phyloP scores from a whole-genome alignment of 495 filamentous ascomycete species.

The Elasticomyces elasticus region DNA sequence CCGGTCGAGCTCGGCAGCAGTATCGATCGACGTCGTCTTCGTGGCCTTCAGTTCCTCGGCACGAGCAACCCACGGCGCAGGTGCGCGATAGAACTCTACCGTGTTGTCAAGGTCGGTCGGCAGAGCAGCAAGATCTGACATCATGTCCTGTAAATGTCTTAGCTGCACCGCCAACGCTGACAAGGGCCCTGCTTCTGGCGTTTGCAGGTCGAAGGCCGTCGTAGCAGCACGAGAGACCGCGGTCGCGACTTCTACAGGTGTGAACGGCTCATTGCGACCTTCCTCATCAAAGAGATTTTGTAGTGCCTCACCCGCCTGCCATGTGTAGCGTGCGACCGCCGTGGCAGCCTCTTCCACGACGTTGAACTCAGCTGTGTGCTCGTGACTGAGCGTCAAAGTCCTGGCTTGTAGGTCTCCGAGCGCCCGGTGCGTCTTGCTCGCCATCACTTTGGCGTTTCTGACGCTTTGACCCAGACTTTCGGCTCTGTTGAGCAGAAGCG shows the following conservation, averaged over 20 bases:
- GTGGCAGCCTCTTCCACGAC: conserved; percentile 52
- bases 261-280: conserved; percentile 56
- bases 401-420: conserved; percentile 69
- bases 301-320: conserved; percentile 56
- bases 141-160: conserved; percentile 49
- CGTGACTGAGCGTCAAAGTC: conserved; percentile 61
- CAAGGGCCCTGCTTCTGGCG: conserved; percentile 52
- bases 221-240: conserved; percentile 50
- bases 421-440: conserved; percentile 64
- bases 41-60: conserved; percentile 66
- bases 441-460: conserved; percentile 74
- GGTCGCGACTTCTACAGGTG: conserved; percentile 52
- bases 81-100: conserved; percentile 68
- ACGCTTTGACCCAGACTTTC: conserved; percentile 65
- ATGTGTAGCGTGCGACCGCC: conserved; percentile 57
- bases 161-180: conserved; percentile 58
- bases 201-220: conserved; percentile 33
- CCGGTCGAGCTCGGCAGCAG: conserved; percentile 43
- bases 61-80: conserved; percentile 75
- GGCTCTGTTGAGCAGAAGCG: conserved; percentile 58
- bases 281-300: conserved; percentile 60
- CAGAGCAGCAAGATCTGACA: conserved; percentile 64
- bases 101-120: conserved; percentile 68
- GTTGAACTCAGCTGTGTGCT: conserved; percentile 45
- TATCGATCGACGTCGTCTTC: conserved; percentile 66